Evolutionary conservation across 2,329 filamentous ascomycete species (phyloP), one percentile per base, ranked within the genome.

Genomic region (Myrmaecium sp.): DNA sequence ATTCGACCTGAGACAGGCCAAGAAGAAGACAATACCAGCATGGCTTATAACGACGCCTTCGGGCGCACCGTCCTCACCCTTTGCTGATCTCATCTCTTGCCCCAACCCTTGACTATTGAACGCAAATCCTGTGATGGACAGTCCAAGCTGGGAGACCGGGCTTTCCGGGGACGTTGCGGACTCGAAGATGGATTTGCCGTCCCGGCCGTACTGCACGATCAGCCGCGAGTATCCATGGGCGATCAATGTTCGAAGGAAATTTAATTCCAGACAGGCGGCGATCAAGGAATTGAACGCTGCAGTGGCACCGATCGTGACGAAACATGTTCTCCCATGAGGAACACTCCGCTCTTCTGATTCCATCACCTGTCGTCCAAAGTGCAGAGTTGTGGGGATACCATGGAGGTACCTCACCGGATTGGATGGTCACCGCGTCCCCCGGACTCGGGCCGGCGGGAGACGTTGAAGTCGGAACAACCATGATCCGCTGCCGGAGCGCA

Each of bases 241-340:
- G 7, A 48, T 43, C 8, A 95, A 63, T 4, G 63, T 58, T 5
- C 57, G 38, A 33, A 91, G 60, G 43, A 89, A 84, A 0, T 49
- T 39, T 0, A 64, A 54, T 11, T 62, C 55, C 5, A 91, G 56
- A 7, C 75, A 66, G 17, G 74, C 67, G 22, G 63, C 54, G 30
- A 93, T 65, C 2, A 98, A 66, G 5, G 62, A 52, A 27, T 65
- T 61, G 52, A 98, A 98, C 12, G 76, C 69, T 10, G 84, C 83
- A 0, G 86, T 98, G 5, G 89, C 86, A 30, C 89, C 89, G 16
- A 93, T 77, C 0, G 89, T 95, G 29, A 94, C 75, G 37, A 98
- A 79, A 47, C 80, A 89, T n/a, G n/a, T n/a, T n/a, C n/a, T n/a
- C n/a, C n/a, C n/a, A n/a, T n/a, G n/a, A n/a, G n/a, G n/a, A n/a